Evolutionary conservation across 768 basidiomycete species (phyloP), one percentile per base, ranked within the genome.

Genomic region (Nidularia sp.): DNA sequence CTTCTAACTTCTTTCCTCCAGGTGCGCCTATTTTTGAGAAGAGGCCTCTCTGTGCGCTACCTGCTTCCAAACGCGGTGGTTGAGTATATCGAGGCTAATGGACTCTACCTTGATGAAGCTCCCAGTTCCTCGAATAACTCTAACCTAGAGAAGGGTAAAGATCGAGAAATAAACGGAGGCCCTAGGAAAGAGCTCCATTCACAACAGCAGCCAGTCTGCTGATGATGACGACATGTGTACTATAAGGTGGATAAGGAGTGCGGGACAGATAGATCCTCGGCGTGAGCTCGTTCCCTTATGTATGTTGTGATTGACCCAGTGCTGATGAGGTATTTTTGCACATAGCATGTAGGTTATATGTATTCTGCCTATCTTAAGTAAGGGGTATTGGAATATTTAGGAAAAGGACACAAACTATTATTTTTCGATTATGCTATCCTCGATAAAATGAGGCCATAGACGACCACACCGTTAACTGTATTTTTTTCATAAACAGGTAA

Each of bases 21-120:
- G 75, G 76, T 85, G 57, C 85, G 88, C 34, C 66, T 90, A 32
- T 89, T 91, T 71, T 73, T 92, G 49, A 77, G 88, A 61, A 79
- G 88, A 57, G 90, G 90, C 8, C 79, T 93, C 32, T 90, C 87
- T 33, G 84, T 89, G 57, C 85, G 90, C 59, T 99, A 98, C 70
- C 80, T 99, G 41, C 78, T 98, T 47, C 97, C 97, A 7, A 80
- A 87, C 48, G 81, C 85, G 35, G 96, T 98, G 46, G 91, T 95
- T 54, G 86, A 94, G 56, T 99, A 99, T 66, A 99, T 98, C 70
- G 87, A 93, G 65, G 77, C 89, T 63, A 75, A 95, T 58, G 80
- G 84, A 35, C 73, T 91, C 56, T 91, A 91, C 60, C 74, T 77
- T 55, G 89, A 90, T 41, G 89, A 90, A 43, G 62, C 60, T 2